Percentiles rank a stretch among this genome's conserved stretches.
These are phyloP conservation scores for Comarum palustre DNA, from an alignment of 306 rosid genomes.

Conservation along the genomic window DNA sequence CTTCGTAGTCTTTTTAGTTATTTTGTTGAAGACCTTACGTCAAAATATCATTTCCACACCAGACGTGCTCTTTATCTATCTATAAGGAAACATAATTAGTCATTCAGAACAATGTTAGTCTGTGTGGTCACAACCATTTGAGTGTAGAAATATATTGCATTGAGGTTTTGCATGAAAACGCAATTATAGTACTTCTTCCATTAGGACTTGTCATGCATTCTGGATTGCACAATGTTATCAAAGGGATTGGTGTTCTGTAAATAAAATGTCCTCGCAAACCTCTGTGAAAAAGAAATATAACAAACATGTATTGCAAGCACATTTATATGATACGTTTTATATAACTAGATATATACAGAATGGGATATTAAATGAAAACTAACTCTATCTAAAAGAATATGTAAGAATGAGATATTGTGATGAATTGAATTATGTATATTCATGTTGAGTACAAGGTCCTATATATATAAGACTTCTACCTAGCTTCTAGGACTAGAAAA, in stretches of 20 bases:
- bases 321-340: not conserved
- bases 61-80: not conserved
- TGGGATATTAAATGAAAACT: slow-evolving; percentile 22
- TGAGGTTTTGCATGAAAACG: not conserved
- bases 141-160: not conserved
- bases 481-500: too few relatives aligned
- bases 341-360: not conserved
- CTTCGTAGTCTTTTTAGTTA: not conserved
- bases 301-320: not conserved
- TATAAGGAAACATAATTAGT: not conserved
- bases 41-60: not conserved
- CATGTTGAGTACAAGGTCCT: too few relatives aligned
- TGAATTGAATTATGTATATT: too few relatives aligned
- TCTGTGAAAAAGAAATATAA: not conserved
- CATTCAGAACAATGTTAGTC: not conserved
- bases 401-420: too few relatives aligned
- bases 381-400: too few relatives aligned
- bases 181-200: not conserved
- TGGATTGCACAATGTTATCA: not conserved
- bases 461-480: too few relatives aligned
- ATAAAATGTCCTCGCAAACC: not conserved
- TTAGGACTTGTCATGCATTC: slow-evolving; percentile 2
- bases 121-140: not conserved
- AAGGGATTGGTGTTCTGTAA: slow-evolving; percentile 3
- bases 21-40: not conserved